Evolutionary conservation across 2,329 filamentous ascomycete genomes (phyloP).

Genomic region (Zelopaecilomyces penicillatus): DNA sequence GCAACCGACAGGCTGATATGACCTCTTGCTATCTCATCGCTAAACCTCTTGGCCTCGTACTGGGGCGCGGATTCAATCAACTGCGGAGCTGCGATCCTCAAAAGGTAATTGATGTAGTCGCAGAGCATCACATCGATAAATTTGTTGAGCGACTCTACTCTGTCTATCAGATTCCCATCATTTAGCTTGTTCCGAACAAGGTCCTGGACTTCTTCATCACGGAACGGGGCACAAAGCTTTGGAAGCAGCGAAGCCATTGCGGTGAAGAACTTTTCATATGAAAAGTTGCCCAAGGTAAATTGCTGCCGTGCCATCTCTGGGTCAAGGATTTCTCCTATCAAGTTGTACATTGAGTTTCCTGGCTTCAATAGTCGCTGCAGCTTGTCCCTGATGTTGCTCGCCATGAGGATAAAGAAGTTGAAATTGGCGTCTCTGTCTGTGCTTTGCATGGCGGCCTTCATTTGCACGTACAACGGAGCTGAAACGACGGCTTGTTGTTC

Average conservation of each 20-base stretch:
- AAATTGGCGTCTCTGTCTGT: constrained; percentile 57
- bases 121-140: constrained; percentile 71
- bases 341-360: constrained; percentile 63
- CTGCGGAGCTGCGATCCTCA: constrained; percentile 62
- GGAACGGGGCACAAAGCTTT: constrained; percentile 70
- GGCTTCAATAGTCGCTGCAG: constrained; percentile 63
- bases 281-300: constrained; percentile 64
- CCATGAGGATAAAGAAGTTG: constrained; percentile 60
- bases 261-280: constrained; percentile 70
- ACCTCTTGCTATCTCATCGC: constrained; percentile 52
- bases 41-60: constrained; percentile 68
- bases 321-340: constrained; percentile 69
- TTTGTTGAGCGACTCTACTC: constrained; percentile 64
- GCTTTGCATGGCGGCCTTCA: constrained; percentile 56
- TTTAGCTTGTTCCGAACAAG: constrained; percentile 54
- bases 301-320: constrained; percentile 62
- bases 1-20: constrained; percentile 49
- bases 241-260: constrained; percentile 69
- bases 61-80: constrained; percentile 62
- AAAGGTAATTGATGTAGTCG: constrained; percentile 75
- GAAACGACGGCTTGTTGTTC: constrained; percentile 45
- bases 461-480: constrained; percentile 45
- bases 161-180: constrained; percentile 60
- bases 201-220: constrained; percentile 67
- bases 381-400: constrained; percentile 62